Evolutionary conservation across 257 asterid species (phyloP), one percentile per base, ranked within the genome.

Genomic region (Solanum peruvianum): DNA sequence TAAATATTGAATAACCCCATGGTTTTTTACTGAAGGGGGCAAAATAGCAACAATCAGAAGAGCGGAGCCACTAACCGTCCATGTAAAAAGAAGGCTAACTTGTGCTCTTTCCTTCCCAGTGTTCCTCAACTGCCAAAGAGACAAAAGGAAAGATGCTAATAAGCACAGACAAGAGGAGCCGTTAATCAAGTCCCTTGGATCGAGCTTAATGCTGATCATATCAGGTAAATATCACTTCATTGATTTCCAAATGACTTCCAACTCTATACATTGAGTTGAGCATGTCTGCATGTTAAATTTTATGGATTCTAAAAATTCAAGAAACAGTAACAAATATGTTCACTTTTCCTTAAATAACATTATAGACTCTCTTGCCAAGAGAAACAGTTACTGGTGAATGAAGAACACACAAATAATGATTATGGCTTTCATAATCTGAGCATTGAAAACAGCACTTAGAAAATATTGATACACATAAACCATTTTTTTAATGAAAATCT

Each of bases 51-150:
- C 84, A 88, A 78, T 70, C 56, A 72, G 83, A 44, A 72, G 78
- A 18, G 78, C 16, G 18, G 86, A 83, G 52, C 42, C 84, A 86
- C 99, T 93, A 92, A 97, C 99, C 94, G 97, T 98, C 99, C 99
- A 96, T 25, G 99, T 93, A 90, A 96, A 93, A 90, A 93, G 93
- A 91, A 97, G 98, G 95, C 97, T 96, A 93, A 97, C 99, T 88
- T 97, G 96, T 47, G 99, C 99, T 92, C 99, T 92, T 87, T 97
- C 99, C 92, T 93, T 97, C 83, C 99, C 99, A 6, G 99, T 97
- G 89, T 97, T 97, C 82, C 92, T 98, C 97, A 97, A 92, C 99
- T 97, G 89, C 89, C 93, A 85, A 45, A 87, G 85, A 88, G 42
- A 89, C 21, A 86, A 86, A 37, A 71, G 39, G 81, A 56, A 80